Base-by-base conservation (phyloP, 441 rosid genomes). In the Bruguiera hainesii region DNA sequence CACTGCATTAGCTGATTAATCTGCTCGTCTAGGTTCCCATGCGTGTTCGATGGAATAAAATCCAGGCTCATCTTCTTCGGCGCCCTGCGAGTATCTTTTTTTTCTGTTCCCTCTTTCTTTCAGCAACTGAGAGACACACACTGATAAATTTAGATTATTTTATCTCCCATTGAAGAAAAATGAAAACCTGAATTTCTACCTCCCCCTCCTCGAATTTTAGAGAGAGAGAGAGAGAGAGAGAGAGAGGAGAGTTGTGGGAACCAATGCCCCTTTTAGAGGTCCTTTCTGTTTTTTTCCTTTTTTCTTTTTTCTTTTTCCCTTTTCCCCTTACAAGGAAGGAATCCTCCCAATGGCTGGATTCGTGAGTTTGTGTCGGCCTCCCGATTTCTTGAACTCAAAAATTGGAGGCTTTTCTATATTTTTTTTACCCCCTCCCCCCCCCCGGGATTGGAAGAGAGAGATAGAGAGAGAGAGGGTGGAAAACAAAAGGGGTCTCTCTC, bases 1-100 rank as follows among this genome's bases (percentile, higher is more conserved):
- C 92, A 87, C 85, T 87, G 92, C 86, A 85, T 83, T 35, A 87
- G 85, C 83, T 85, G 88, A 48, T 69, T 51, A 73, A 87, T 87
- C 79, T 87, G 82, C 76, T 87, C 88, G 68, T 85, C 89, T 25
- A 87, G 77, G 69, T 76, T 85, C 33, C 87, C 89, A 75, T 81
- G 76, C 5, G 86, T 61, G 78, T 78, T 75, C 52, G 87, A 60
- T 69, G 77, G 75, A 61, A 71, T 76, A 73, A 86, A 80, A 71
- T 79, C 84, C 78, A 76, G 65, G 78, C 76, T 82, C 87, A 81
- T 84, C 68, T 53, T 7, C 21, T 53, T 33, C 37, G 37, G 7
- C 9, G 9, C 37, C 37, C 37, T 33, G 37, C 10, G 37, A 33
- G 9, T 33, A 1, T 7, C 7, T 33, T 33, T 31, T 4, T 6